Base-by-base conservation (phyloP, 1,284 basidiomycete species). In the Heliocybe sulcata region DNA sequence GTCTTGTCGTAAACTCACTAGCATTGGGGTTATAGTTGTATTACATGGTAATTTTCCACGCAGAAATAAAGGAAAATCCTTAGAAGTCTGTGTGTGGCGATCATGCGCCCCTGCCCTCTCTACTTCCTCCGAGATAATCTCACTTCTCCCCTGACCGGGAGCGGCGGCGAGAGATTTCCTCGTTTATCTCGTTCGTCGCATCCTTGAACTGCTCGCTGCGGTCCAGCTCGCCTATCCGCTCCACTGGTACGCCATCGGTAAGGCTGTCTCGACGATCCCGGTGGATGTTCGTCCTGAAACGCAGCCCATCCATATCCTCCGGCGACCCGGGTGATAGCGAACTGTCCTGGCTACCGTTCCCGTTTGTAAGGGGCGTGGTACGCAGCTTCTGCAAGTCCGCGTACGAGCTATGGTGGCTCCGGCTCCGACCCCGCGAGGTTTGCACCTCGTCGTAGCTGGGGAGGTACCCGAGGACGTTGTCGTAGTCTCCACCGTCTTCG, bases 401-500 rank as follows among this genome's bases (percentile, higher is more conserved):
- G 63, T 87, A 92, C 20, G 88, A 91, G 58, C 79, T 84, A 56
- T 82, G 81, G 29, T 81, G 79, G 68, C 85, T 89, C 38, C 82
- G 76, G 69, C 57, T 81, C 80, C 54, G 69, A 62, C 33, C 65
- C 60, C 23, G 70, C 60, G 55, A 53, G 50, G 6, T 22, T n/a
- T 42, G 38, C 12, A 63, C 65, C 35, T 83, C 82, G n/a, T n/a
- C n/a, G 57, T 77, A 72, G 6, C 72, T 65, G 23, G 75, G 76
- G 54, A 90, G 70, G 57, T 83, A 76, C 14, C 81, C 79, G 54
- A 91, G 76, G 33, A 92, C 83, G 66, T 89, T 77, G 61, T 92
- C 89, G 64, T 90, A 91, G 67, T 92, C 89, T 27, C 88, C 89
- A 45, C 77, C 77, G 60, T 90, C 88, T 64, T 90, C 87, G 35